A percentile compares a stretch with the other conserved stretches of the same genome.
These are phyloP conservation scores for Pascua sp. DNA, from an alignment of 1,284 basidiomycete species.

Conservation along the genomic window DNA sequence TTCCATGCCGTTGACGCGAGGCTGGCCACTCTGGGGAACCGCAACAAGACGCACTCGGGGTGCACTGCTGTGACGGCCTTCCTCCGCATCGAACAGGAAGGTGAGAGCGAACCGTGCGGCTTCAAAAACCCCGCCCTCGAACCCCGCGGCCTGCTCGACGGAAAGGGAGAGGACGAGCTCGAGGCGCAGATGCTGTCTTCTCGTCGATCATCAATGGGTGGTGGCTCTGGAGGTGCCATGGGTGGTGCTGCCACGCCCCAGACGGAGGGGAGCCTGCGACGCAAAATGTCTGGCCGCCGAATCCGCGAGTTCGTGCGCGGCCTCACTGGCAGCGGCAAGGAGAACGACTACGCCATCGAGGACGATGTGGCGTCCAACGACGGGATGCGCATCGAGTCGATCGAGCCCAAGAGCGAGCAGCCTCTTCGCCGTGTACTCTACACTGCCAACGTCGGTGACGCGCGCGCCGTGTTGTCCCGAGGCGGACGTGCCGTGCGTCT, in stretches of 20 bases:
- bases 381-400: slow-evolving; percentile 41
- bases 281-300: slow-evolving; percentile 37
- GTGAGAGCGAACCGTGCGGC: slow-evolving; percentile 14
- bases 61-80: slow-evolving; percentile 98
- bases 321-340: slow-evolving; percentile 30
- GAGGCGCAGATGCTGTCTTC: slow-evolving; percentile 32
- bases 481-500: slow-evolving; percentile 84
- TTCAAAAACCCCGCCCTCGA: slow-evolving; percentile 41
- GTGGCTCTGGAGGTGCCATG: slow-evolving; percentile 20
- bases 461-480: slow-evolving; percentile 57
- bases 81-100: slow-evolving; percentile 79
- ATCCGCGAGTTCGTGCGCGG: slow-evolving; percentile 48
- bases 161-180: slow-evolving; percentile 47
- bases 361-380: slow-evolving; percentile 30
- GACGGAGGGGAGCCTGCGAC: slow-evolving; percentile 17
- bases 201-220: slow-evolving; percentile 31
- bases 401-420: slow-evolving; percentile 36
- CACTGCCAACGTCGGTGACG: slow-evolving; percentile 84
- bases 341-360: slow-evolving; percentile 26
- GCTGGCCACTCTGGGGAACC: slow-evolving; percentile 75
- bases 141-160: slow-evolving; percentile 42
- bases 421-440: slow-evolving; percentile 74
- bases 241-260: slow-evolving; percentile 23
- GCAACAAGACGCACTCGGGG: slow-evolving; percentile 89
- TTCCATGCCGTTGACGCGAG: slow-evolving; percentile 86